Base-by-base conservation (phyloP, 305 asterid species). In the Solanum hybrid region DNA sequence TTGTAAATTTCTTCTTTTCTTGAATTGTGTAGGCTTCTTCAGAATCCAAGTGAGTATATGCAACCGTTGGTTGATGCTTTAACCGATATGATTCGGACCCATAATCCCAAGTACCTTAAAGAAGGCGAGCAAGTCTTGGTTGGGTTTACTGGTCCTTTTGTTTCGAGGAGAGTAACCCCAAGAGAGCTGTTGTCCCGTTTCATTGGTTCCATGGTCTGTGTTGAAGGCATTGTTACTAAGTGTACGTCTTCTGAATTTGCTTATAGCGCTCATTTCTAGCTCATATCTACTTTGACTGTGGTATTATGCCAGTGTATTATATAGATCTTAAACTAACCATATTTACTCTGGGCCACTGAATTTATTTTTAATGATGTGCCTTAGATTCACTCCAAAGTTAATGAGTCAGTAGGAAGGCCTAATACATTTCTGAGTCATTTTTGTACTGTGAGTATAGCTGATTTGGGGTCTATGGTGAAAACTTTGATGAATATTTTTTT, bases 141-240 rank as follows among this genome's bases (percentile, higher is more conserved):
- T 89, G 99, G 99, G 88, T 95, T 97, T 34, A 98, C 95, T 89
- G 99, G 99, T 79, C 99, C 99, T 66, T 96, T 97, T 89, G 99
- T 96, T 92, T 96, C 99, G 2, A 95, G 98, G 87, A 94, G 96
- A 92, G 98, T 97, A 85, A 97, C 99, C 6, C 99, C 99, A 4
- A 92, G 99, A 85, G 99, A 97, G 89, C 98, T 97, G 81, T 90
- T 97, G 91, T 97, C 99, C 56, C 95, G 95, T 84, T 97, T 96
- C 91, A 97, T 97, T 60, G 99, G 99, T 42, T 95, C 99, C 37
- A 95, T 96, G 93, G 99, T 96, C 90, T 95, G 98, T 71, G 97
- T 96, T 16, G 98, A 96, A 91, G 99, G 99, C 91, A 97, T 97
- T 75, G 91, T 97, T 29, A 97, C 99, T 34, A 96, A 96, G 96